These are phyloP conservation scores for Cryphonectria naterciae DNA, from an alignment of 2,329 filamentous ascomycete genomes.

Conservation along the genomic window DNA sequence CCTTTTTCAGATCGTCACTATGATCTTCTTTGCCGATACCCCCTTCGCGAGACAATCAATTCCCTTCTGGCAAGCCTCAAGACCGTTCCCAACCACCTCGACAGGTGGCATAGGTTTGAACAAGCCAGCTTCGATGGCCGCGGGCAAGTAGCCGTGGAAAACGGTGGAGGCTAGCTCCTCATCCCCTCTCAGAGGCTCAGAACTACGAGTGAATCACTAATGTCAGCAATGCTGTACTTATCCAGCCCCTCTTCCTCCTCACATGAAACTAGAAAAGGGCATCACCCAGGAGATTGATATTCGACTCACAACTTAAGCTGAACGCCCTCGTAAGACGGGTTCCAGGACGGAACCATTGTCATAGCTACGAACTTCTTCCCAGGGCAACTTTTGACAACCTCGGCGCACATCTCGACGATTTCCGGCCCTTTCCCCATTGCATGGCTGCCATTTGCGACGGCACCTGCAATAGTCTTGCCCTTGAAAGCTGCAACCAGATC, in stretches of 20 bases:
- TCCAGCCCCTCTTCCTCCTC: too few species aligned
- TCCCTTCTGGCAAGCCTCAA: conserved; percentile 47
- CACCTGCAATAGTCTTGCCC: conserved; percentile 38
- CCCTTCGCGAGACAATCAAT: conserved; percentile 43
- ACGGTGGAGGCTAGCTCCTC: conserved; percentile 38
- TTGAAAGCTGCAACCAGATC: conserved; percentile 37
- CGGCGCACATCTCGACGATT: conserved; percentile 30
- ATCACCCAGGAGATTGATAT: not conserved
- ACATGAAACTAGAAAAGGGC: too few species aligned
- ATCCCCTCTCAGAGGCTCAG: conserved; percentile 36
- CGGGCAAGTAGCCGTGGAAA: conserved; percentile 44
- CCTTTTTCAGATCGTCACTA: conserved; percentile 35
- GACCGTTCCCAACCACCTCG: conserved; percentile 44
- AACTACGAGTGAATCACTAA: conserved; percentile 4
- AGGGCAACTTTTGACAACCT: conserved; percentile 31
- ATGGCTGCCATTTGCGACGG: conserved; percentile 36
- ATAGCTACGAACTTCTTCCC: conserved; percentile 35
- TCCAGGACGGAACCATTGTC: conserved; percentile 35
- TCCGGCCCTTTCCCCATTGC: conserved; percentile 34
- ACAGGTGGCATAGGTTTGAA: conserved; percentile 45
- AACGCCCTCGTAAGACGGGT: conserved; percentile 36
- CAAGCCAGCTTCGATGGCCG: conserved; percentile 41
- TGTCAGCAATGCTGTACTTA: not conserved
- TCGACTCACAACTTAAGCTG: conserved; percentile 31
- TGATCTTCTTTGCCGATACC: conserved; percentile 48